Conservation (phyloP, 2,329 filamentous ascomycete genomes). For the Fusarium sp. region DNA sequence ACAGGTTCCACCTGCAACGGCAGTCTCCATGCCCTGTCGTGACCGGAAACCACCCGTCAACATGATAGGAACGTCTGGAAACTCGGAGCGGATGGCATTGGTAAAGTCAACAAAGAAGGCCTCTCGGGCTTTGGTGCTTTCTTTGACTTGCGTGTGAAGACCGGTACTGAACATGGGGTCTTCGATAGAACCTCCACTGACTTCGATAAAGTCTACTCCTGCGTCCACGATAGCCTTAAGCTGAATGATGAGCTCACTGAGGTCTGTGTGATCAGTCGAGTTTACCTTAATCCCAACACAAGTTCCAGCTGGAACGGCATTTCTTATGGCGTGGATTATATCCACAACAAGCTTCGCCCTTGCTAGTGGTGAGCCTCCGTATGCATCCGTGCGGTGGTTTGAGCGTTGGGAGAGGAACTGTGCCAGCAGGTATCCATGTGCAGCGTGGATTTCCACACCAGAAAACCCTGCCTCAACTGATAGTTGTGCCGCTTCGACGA, state of each 20-base stretch:
- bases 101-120: slow-evolving; percentile 17
- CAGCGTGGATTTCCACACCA: not conserved
- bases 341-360: slow-evolving; percentile 1
- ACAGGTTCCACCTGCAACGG: not conserved
- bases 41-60: slow-evolving; percentile 7
- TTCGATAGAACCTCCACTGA: slow-evolving; percentile 12
- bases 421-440: slow-evolving; percentile 3
- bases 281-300: not conserved
- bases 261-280: not conserved
- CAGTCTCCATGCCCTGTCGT: slow-evolving; percentile 1
- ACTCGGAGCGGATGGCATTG: not conserved
- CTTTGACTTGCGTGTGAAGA: not conserved
- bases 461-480: not conserved
- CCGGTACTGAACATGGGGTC: slow-evolving; percentile 9
- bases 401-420: not conserved
- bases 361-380: not conserved
- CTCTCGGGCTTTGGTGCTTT: slow-evolving; percentile 4
- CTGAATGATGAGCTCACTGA: not conserved
- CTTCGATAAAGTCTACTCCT: slow-evolving; percentile 7
- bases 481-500: not conserved
- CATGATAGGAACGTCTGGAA: not conserved
- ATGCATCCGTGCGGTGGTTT: not conserved
- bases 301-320: not conserved
- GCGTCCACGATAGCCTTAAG: not conserved
- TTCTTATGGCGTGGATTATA: not conserved